Base-by-base conservation (phyloP, 2,329 filamentous ascomycete genomes). In the Capronia coronata region DNA sequence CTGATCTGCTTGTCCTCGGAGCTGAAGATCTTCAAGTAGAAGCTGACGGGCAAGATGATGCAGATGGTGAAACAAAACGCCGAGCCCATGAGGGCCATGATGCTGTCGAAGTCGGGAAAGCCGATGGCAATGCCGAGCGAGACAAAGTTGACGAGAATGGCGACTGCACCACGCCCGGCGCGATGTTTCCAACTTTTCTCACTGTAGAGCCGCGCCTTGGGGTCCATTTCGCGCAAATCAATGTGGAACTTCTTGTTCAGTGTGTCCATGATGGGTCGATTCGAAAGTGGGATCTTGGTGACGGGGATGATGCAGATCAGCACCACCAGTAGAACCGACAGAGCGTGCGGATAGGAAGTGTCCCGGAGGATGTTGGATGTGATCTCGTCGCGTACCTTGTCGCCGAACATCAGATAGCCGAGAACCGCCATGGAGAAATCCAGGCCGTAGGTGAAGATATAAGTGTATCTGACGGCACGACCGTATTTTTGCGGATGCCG, bases 21-120 rank as follows among this genome's bases (percentile, higher is more conserved):
- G 43, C 82, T 81, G 65, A 94, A 97, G 1, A 97, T 80, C 69
- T 90, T 94, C 49, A 97, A 71, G 63, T 97, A 89, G 64, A 98
- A 97, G 3, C 83, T 78, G 25, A 95, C 72, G 0, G 91, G 93
- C 43, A 98, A 74, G 67, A 94, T 89, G 58, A 97, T 83, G 68
- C 91, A 97, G 58, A 97, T 94, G 14, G 87, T 87, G 61, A 95
- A 95, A 70, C 91, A 96, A 13, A 95, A 77, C 2, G 89, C 85
- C 32, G 86, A 87, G 10, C 93, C 91, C 71, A 97, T 82, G 54
- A 95, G 83, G 2, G 86, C 86, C 83, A 94, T 94, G 63, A 95
- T 90, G 45, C 83, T 83, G 65, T 95, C 89, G 63, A 95, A 95
- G 0, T 81, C 79, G 0, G 90, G 89, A 62, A 84, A 79, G 1